A percentile compares a stretch with the other conserved stretches of the same genome.
These are phyloP conservation scores for Globisporangium irregulare DNA, from an alignment of 352 stramenopile species.

Conservation along the genomic window DNA sequence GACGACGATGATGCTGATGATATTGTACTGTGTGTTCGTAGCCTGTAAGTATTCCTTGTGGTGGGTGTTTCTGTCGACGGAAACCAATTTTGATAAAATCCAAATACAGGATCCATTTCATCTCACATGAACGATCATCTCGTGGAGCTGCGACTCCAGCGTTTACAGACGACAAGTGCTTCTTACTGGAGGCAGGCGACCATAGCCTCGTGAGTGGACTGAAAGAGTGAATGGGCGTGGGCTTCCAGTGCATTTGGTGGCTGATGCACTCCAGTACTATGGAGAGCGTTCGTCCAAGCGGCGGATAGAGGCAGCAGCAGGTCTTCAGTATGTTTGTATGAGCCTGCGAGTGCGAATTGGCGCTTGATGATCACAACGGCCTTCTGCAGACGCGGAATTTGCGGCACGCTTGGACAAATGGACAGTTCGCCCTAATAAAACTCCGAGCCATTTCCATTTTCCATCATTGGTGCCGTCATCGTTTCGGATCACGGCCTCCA, in stretches of 20 bases:
- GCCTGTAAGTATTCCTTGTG: not conserved
- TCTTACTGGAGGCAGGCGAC: not conserved
- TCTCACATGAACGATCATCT: not conserved
- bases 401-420: no score
- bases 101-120: not conserved
- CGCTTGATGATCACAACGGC: no score
- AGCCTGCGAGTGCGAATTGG: no score
- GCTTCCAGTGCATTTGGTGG: no score
- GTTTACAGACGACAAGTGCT: not conserved
- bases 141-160: not conserved
- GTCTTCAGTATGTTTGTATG: no score
- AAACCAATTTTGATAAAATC: not conserved
- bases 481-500: not conserved
- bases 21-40: not conserved
- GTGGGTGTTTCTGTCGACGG: not conserved
- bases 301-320: no score
- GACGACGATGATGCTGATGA: slow-evolving; percentile 3
- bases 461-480: not conserved
- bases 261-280: no score
- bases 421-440: not conserved
- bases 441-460: not conserved
- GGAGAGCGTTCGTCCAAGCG: no score
- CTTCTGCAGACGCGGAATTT: no score
- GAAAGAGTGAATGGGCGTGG: no score
- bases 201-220: no score